Conservation (phyloP, 345 rosid species). For the Barbarea vulgaris region DNA sequence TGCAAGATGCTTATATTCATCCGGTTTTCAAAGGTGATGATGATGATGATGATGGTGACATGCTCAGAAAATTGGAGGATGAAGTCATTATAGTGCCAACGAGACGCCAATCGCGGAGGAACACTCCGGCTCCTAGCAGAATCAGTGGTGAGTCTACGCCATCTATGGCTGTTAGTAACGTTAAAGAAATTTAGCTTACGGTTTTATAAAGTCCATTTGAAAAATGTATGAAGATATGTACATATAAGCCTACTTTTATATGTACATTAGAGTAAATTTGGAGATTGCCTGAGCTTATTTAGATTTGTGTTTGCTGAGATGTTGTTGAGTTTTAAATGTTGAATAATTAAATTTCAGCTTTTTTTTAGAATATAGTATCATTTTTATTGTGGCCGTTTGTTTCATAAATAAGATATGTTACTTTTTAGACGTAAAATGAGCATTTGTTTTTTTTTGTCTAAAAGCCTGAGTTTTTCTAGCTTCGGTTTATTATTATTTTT, state of each 20-base stretch:
- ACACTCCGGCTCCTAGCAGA: conserved; percentile 59
- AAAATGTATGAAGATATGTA: not conserved
- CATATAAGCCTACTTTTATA: not conserved
- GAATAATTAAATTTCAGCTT: not conserved
- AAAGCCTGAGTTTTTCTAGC: no score
- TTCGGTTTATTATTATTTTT: no score
- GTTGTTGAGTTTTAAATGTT: not conserved
- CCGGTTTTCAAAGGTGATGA: conserved; percentile 67
- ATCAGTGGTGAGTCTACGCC: conserved; percentile 49
- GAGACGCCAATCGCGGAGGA: conserved; percentile 57
- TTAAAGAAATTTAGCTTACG: conserved; percentile 31
- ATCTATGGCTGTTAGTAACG: conserved; percentile 28
- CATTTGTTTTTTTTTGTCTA: no score
- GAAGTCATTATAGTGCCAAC: conserved; percentile 77
- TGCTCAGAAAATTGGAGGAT: conserved; percentile 39
- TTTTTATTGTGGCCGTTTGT: not conserved
- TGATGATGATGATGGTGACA: conserved; percentile 36
- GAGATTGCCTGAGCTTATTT: not conserved
- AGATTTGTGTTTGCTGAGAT: not conserved
- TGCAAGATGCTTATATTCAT: conserved; percentile 75
- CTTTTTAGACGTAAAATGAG: not conserved
- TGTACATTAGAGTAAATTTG: not conserved
- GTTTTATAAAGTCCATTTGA: not conserved
- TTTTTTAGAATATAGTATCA: not conserved
- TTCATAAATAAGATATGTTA: no score